These are phyloP conservation scores for Platanthera guangdongensis DNA, from an alignment of 106 monocot species.

Conservation along the genomic window DNA sequence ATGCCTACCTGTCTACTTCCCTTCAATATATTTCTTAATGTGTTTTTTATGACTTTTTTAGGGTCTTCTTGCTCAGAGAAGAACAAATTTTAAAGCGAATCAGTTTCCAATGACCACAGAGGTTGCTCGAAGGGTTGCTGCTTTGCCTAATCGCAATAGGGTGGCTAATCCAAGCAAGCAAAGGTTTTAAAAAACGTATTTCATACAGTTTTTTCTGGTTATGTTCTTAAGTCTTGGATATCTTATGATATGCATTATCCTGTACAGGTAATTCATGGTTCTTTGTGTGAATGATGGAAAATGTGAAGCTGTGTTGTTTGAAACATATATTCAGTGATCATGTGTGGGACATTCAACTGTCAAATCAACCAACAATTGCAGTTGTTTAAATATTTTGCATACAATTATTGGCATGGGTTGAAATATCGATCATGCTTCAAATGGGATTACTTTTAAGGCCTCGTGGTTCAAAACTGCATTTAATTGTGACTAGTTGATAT, in stretches of 20 bases:
- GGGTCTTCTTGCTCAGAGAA: slow-evolving; percentile 75
- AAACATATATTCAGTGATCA: background rate
- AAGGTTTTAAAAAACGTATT: slow-evolving; percentile 24
- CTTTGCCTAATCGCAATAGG: slow-evolving; percentile 35
- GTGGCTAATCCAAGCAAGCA: slow-evolving; percentile 32
- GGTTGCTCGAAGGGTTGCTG: slow-evolving; percentile 47
- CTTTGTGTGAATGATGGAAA: background rate
- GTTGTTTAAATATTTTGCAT: background rate
- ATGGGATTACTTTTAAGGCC: background rate
- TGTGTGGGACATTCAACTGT: background rate
- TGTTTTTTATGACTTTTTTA: slow-evolving; percentile 4
- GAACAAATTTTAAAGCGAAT: slow-evolving; percentile 62
- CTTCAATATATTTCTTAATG: background rate
- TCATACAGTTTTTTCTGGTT: background rate
- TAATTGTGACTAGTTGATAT: background rate
- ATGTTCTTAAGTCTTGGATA: background rate
- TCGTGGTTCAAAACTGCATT: background rate
- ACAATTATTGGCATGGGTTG: background rate
- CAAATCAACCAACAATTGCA: slow-evolving; percentile 1
- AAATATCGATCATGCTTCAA: background rate
- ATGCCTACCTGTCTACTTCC: background rate
- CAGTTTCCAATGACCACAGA: slow-evolving; percentile 49
- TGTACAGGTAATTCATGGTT: slow-evolving; percentile 8
- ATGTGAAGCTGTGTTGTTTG: background rate
- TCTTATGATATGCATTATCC: background rate